Base-by-base conservation (phyloP, 2,329 filamentous ascomycete genomes). In the Penicillium rolfsii region DNA sequence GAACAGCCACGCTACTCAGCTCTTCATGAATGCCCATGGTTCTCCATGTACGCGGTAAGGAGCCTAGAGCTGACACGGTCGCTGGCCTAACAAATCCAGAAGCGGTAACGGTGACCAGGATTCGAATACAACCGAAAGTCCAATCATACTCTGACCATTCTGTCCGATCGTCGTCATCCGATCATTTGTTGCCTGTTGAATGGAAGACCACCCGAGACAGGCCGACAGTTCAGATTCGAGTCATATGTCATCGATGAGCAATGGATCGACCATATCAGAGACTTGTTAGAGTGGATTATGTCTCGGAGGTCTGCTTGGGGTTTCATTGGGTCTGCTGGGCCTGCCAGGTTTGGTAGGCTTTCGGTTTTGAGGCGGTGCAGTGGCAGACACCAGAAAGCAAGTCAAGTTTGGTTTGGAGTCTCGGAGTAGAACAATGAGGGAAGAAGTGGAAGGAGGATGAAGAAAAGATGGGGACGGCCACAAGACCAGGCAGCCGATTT, bases 231-330 rank as follows among this genome's bases (percentile, higher is more conserved):
- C 12, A 59, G 36, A 26, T n/a, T 22, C 24, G 46, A 24, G 35
- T 43, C n/a, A 38, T 45, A 61, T 61, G 60, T 63, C 53, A 60
- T 60, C 50, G 54, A 60, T 53, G 50, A 53, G n/a, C 28, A 38
- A 53, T 40, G 50, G 28, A 26, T 53, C 28, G 14, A n/a, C 28
- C 12, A 57, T 19, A 11, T 35, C 26, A 4, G 9, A 28, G 55
- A 48, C 11, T 14, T 48, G 45, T 30, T n/a, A 16, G 14, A 48
- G 45, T 50, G 48, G 48, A 50, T 35, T 50, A n/a, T 48, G 48
- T 33, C 48, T 50, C 14, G 28, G 48, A 35, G 28, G 22, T 35
- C 30, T 11, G 7, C 4, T 7, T 12, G 28, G 30, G n/a, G 35
- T 22, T 35, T 33, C 28, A 50, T 50, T 48, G 45, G 45, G 24